Conservation (phyloP, 2,329 filamentous ascomycete genomes). For the Septoria linicola region DNA sequence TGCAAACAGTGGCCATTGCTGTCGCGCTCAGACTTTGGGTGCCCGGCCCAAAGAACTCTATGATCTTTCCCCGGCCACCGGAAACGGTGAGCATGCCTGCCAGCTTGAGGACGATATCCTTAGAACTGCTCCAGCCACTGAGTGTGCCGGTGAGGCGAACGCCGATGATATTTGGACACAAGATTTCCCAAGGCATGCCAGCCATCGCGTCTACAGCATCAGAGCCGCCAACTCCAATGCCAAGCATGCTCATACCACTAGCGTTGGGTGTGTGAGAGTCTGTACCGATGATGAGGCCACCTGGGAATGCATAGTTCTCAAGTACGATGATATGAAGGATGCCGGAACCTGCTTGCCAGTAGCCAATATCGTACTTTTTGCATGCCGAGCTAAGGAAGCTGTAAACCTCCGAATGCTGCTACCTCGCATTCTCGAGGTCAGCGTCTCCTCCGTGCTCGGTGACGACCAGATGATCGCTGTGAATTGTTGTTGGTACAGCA, state of each 20-base stretch:
- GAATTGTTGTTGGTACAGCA: slow-evolving; percentile 88
- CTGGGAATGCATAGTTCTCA: slow-evolving; percentile 98
- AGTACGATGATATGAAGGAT: slow-evolving; percentile 98
- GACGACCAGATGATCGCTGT: slow-evolving; percentile 99
- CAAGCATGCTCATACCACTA: slow-evolving; percentile 86
- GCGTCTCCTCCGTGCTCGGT: slow-evolving; percentile 86
- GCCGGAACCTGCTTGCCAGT: slow-evolving; percentile 97
- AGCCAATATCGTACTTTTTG: slow-evolving; percentile 99
- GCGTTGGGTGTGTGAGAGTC: slow-evolving; percentile 97
- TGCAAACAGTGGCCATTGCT: slow-evolving; percentile 78
- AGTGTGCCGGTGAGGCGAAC: slow-evolving; percentile 86
- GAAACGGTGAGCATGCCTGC: slow-evolving; percentile 95
- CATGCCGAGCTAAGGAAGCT: slow-evolving; percentile 90
- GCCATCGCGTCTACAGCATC: slow-evolving; percentile 98
- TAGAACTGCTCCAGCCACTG: slow-evolving; percentile 86
- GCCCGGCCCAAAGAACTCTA: slow-evolving; percentile 57
- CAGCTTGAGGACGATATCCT: slow-evolving; percentile 97
- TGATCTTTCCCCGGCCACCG: slow-evolving; percentile 77
- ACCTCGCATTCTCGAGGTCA: slow-evolving; percentile 76
- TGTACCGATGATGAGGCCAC: slow-evolving; percentile 93
- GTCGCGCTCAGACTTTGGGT: slow-evolving; percentile 72
- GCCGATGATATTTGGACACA: slow-evolving; percentile 94
- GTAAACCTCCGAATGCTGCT: slow-evolving; percentile 68
- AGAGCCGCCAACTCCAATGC: slow-evolving; percentile 94
- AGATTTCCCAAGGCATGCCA: slow-evolving; percentile 92